These are phyloP conservation scores for Amylocarpus encephaloides DNA, from an alignment of 2,329 filamentous ascomycete genomes.

Conservation along the genomic window DNA sequence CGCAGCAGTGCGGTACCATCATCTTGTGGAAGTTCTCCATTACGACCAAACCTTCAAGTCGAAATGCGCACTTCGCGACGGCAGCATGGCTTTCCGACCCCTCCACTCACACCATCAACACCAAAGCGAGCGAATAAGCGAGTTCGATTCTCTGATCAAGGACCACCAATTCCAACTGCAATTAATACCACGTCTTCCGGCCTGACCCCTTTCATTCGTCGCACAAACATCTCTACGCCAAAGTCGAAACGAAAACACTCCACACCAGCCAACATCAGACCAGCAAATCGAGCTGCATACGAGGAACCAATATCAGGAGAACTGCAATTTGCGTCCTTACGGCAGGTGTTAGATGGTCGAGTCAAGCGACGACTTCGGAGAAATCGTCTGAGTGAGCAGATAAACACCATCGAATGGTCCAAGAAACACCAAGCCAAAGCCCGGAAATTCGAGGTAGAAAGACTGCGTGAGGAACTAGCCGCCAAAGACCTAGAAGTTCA, in stretches of 20 bases:
- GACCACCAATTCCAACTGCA: slow-evolving; percentile 31
- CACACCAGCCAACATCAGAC: slow-evolving; percentile 30
- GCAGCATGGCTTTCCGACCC: slow-evolving; percentile 23
- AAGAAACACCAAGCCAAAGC: slow-evolving; percentile 37
- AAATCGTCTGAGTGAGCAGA: slow-evolving; percentile 51
- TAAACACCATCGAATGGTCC: slow-evolving; percentile 45
- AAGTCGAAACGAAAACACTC: slow-evolving; percentile 42
- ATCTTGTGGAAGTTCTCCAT: slow-evolving; percentile 13
- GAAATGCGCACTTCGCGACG: not conserved
- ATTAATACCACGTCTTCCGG: slow-evolving; percentile 39
- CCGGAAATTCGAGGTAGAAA: slow-evolving; percentile 42
- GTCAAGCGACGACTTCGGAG: slow-evolving; percentile 51
- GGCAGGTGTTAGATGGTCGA: slow-evolving; percentile 50
- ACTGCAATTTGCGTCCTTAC: slow-evolving; percentile 43
- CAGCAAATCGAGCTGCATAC: slow-evolving; percentile 21
- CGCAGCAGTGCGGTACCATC: slow-evolving; percentile 35
- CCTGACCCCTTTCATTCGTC: slow-evolving; percentile 52
- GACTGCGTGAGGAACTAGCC: slow-evolving; percentile 41
- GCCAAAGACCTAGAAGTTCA: slow-evolving; percentile 28
- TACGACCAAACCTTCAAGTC: slow-evolving; percentile 6
- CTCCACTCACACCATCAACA: slow-evolving; percentile 26
- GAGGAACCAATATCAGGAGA: slow-evolving; percentile 32
- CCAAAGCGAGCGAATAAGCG: slow-evolving; percentile 37
- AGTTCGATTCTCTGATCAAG: slow-evolving; percentile 56
- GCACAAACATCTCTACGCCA: slow-evolving; percentile 40